phyloP scores from a whole-genome alignment of 768 basidiomycete genomes.

The Boletus vinaceobasis region DNA sequence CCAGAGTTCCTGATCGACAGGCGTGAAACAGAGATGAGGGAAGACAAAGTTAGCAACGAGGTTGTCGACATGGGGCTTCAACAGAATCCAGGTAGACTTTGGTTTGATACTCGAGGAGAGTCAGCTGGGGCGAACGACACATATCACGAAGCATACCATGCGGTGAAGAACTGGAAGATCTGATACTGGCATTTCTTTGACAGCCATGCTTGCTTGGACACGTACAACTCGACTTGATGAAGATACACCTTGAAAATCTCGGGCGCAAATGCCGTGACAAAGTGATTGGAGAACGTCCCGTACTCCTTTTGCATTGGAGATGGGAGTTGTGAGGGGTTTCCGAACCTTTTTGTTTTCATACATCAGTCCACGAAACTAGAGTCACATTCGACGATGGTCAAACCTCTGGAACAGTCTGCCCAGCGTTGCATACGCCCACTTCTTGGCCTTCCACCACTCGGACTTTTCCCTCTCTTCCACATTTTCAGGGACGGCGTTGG shows the following conservation, averaged over 20 bases:
- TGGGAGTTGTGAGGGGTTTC: constrained; percentile 85
- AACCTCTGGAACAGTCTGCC: constrained; percentile 77
- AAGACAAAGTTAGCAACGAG: constrained; percentile 82
- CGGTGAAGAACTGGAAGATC: constrained; percentile 81
- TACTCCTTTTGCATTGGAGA: constrained; percentile 68
- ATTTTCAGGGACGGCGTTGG: constrained; percentile 62
- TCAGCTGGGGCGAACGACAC: constrained; percentile 9
- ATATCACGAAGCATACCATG: constrained; percentile 57
- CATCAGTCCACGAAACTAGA: constrained; percentile 4
- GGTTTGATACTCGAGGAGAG: constrained; percentile 72
- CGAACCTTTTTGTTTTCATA: constrained; percentile 48
- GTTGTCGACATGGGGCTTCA: constrained; percentile 80
- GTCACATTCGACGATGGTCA: neutral
- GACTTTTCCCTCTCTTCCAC: constrained; percentile 72
- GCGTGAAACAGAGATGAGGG: constrained; percentile 80
- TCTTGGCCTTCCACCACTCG: constrained; percentile 92
- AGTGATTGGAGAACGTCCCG: constrained; percentile 68
- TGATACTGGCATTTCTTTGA: constrained; percentile 82
- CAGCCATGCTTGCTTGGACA: constrained; percentile 74
- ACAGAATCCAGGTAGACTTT: constrained; percentile 82
- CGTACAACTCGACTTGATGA: constrained; percentile 58
- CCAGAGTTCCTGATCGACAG: constrained; percentile 67
- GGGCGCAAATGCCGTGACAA: constrained; percentile 74
- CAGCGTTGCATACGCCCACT: constrained; percentile 86
- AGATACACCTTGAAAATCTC: constrained; percentile 84